phyloP scores from a whole-genome alignment of 2,329 filamentous ascomycete genomes.

The Sclerotinia nivalis region DNA sequence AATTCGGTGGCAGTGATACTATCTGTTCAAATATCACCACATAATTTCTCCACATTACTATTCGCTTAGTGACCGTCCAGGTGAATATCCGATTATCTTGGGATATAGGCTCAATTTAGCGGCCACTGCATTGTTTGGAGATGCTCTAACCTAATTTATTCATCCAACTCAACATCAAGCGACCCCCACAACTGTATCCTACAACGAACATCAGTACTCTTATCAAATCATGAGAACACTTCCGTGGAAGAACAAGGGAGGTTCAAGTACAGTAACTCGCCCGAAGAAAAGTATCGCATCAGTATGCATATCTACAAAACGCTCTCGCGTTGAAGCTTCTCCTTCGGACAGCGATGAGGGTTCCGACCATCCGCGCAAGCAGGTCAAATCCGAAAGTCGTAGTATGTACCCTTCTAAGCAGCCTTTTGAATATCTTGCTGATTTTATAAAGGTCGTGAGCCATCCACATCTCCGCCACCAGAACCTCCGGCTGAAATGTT shows the following conservation, averaged over 20 bases:
- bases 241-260: conserved; percentile 32
- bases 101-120: background rate
- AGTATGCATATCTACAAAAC: conserved; percentile 24
- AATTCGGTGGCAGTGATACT: background rate
- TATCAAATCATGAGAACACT: conserved; percentile 34
- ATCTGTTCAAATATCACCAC: background rate
- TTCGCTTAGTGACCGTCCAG: background rate
- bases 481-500: conserved; percentile 51
- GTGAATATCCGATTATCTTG: background rate
- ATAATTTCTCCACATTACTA: background rate
- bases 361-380: background rate
- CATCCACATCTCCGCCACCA: conserved; percentile 55
- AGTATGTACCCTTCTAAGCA: background rate
- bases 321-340: conserved; percentile 23
- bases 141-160: background rate
- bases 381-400: background rate
- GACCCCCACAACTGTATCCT: background rate
- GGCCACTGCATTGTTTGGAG: background rate
- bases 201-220: background rate
- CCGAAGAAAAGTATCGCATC: conserved; percentile 21
- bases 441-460: conserved; percentile 39
- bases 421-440: background rate
- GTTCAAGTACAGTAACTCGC: conserved; percentile 13
- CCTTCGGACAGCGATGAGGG: conserved; percentile 8
- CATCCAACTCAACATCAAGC: background rate